Conservation (phyloP, 306 rosid species). For the Inga oerstediana region DNA sequence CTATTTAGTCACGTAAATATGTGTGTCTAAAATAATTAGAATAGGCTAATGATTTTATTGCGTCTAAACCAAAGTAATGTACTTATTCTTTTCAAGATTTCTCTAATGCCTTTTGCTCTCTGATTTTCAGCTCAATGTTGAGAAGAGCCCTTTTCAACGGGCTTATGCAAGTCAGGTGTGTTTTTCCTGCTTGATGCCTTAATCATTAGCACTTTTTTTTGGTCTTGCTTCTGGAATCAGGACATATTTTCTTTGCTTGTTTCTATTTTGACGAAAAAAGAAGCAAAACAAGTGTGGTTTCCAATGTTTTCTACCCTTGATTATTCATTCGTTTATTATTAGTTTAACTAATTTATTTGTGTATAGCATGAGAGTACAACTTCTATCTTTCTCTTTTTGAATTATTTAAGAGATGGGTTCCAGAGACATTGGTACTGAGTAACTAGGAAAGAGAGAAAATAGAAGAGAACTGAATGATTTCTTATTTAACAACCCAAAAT, state of each 20-base stretch:
- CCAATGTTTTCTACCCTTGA: not conserved
- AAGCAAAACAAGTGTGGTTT: not conserved
- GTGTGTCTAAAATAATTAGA: not conserved
- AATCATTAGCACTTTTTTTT: not conserved
- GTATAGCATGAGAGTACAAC: not conserved
- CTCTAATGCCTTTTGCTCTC: slow-evolving; percentile 26
- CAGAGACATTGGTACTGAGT: too few species aligned
- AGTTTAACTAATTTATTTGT: not conserved
- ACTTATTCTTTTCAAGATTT: slow-evolving; percentile 21
- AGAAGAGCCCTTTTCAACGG: slow-evolving; percentile 98
- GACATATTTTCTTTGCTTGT: not conserved
- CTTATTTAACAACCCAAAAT: too few species aligned
- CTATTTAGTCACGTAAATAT: slow-evolving; percentile 6
- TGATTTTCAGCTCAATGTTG: slow-evolving; percentile 82
- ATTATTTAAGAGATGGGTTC: not conserved
- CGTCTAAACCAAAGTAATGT: slow-evolving; percentile 11
- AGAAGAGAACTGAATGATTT: too few species aligned
- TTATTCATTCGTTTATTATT: not conserved
- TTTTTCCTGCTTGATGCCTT: slow-evolving; percentile 22
- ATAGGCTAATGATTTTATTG: not conserved
- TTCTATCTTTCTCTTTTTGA: not conserved
- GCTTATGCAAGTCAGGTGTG: slow-evolving; percentile 96
- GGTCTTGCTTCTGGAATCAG: slow-evolving; percentile 27
- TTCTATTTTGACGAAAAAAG: not conserved
- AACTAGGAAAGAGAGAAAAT: too few species aligned